These are phyloP conservation scores for Centella asiatica DNA, from an alignment of 129 eudicot genomes.

Conservation along the genomic window DNA sequence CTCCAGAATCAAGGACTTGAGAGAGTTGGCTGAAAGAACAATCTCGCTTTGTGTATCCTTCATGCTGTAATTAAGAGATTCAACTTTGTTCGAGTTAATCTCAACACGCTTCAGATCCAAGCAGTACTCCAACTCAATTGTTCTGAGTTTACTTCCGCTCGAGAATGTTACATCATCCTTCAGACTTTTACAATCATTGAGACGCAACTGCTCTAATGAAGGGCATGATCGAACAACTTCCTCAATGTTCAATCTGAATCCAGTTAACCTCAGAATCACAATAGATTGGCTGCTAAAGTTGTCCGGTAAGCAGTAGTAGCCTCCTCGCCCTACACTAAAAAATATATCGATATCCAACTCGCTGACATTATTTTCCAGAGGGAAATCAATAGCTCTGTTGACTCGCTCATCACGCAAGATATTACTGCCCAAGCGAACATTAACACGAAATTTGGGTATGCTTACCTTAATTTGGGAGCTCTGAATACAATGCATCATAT, in stretches of 20 bases:
- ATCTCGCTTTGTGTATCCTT: no score
- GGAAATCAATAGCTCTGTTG: constrained; percentile 9
- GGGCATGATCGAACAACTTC: constrained; percentile 21
- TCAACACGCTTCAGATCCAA: no score
- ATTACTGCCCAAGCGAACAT: background rate
- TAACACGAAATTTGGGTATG: constrained; percentile 22
- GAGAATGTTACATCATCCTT: constrained; percentile 8
- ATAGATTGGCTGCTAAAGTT: constrained; percentile 11
- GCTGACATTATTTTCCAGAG: constrained; percentile 17
- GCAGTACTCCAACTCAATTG: no score
- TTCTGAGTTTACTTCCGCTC: no score
- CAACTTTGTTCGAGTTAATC: no score
- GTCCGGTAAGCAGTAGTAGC: constrained; percentile 6
- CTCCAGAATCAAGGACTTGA: constrained; percentile 4
- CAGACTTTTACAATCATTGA: constrained; percentile 8
- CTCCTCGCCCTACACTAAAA: no score
- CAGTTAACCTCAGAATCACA: constrained; percentile 12
- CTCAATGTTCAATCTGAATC: constrained; percentile 9
- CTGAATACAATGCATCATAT: constrained; percentile 9
- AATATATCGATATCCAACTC: constrained; percentile 18
- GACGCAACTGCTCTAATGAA: constrained; percentile 4
- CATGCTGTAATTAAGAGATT: no score
- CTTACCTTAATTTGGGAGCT: background rate
- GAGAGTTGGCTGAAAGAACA: no score
- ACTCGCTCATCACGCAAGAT: constrained; percentile 6